Evolutionary conservation across 2,329 filamentous ascomycete genomes (phyloP).

Genomic region (Cladophialophora chaetospira): DNA sequence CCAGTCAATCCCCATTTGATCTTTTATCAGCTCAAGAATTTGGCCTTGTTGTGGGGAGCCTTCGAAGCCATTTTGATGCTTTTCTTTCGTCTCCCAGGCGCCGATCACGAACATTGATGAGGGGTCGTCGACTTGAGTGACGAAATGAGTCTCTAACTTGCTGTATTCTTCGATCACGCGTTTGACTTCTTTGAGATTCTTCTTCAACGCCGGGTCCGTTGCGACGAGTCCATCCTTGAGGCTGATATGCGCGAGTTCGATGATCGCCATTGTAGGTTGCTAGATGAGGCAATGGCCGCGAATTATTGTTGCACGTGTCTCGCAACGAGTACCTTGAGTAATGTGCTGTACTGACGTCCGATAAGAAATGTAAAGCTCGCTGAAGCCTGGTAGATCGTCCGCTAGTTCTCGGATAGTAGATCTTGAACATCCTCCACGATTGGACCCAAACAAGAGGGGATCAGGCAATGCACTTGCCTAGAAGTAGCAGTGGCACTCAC

Average conservation of each 20-base stretch:
- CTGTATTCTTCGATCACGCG: conserved; percentile 28
- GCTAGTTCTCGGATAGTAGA: background rate
- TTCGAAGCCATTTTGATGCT: conserved; percentile 22
- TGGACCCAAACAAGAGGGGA: background rate
- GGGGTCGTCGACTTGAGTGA: conserved; percentile 24
- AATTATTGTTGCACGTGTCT: too few relatives aligned
- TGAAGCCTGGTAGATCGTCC: background rate
- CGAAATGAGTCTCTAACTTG: conserved; percentile 23
- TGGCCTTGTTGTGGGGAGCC: conserved; percentile 23
- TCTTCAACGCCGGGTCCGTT: conserved; percentile 17
- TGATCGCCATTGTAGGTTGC: conserved; percentile 21
- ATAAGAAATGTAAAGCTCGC: background rate
- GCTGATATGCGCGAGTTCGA: conserved; percentile 25
- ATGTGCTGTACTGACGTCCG: background rate
- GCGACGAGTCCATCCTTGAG: conserved; percentile 22
- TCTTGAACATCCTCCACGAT: background rate
- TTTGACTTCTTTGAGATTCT: conserved; percentile 26
- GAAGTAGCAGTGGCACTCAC: background rate
- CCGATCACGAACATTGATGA: conserved; percentile 25
- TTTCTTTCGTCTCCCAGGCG: conserved; percentile 23
- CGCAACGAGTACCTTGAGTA: too few relatives aligned
- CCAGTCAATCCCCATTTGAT: conserved; percentile 27
- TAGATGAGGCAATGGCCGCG: background rate
- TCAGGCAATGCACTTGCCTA: background rate
- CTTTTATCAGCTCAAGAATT: conserved; percentile 23